Conservation (phyloP, 768 basidiomycete species). For the Asterophora lycoperdoides region DNA sequence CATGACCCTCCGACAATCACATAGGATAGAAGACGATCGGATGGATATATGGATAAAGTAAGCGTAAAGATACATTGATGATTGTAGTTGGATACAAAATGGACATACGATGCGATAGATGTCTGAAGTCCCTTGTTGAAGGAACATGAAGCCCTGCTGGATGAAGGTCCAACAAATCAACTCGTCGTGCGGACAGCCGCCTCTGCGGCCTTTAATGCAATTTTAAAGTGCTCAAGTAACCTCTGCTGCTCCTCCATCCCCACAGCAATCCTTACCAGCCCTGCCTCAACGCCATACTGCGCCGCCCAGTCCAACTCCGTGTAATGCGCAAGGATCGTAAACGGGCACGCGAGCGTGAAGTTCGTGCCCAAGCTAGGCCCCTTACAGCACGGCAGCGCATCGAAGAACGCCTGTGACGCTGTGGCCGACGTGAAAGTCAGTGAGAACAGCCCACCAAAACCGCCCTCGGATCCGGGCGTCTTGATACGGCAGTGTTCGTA, state of each 20-base stretch:
- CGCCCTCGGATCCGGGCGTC: slow-evolving; percentile 37
- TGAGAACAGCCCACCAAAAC: slow-evolving; percentile 86
- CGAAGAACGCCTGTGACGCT: slow-evolving; percentile 79
- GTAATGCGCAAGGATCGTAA: slow-evolving; percentile 89
- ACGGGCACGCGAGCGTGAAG: slow-evolving; percentile 94
- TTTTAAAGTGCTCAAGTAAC: slow-evolving; percentile 55
- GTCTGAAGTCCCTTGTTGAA: slow-evolving; percentile 31
- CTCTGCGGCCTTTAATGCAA: slow-evolving; percentile 75
- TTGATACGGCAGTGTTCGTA: slow-evolving; percentile 68
- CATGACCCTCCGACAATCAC: neutral
- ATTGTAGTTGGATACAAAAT: slow-evolving; percentile 43
- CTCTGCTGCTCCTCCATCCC: slow-evolving; percentile 73
- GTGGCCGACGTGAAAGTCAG: slow-evolving; percentile 69
- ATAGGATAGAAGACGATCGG: too few species aligned
- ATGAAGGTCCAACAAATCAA: neutral
- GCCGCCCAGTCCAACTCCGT: slow-evolving; percentile 89
- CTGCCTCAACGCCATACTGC: slow-evolving; percentile 77
- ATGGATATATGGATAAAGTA: neutral
- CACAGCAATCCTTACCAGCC: slow-evolving; percentile 85
- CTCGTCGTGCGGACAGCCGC: slow-evolving; percentile 13
- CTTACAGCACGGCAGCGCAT: slow-evolving; percentile 77
- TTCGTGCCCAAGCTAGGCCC: slow-evolving; percentile 93
- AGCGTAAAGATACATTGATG: slow-evolving; percentile 10
- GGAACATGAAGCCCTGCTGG: slow-evolving; percentile 9
- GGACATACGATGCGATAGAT: slow-evolving; percentile 13